These are phyloP conservation scores for Xylariaceae sp. DNA, from an alignment of 2,329 filamentous ascomycete species.

Conservation along the genomic window DNA sequence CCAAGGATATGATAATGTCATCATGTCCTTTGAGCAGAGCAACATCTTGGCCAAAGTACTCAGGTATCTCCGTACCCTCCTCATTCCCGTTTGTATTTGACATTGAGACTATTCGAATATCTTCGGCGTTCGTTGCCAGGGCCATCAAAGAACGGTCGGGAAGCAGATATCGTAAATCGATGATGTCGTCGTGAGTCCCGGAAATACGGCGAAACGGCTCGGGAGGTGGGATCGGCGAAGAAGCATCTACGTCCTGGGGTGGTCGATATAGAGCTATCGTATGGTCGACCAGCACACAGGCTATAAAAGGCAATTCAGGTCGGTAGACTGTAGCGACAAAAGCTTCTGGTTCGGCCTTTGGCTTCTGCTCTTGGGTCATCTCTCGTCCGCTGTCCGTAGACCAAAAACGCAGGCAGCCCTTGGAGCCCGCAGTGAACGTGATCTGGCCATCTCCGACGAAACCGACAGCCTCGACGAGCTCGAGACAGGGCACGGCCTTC, in stretches of 20 bases:
- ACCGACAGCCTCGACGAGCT: conserved; percentile 76
- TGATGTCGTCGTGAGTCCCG: conserved; percentile 95
- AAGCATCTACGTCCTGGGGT: conserved; percentile 31
- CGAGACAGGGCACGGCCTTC: conserved; percentile 74
- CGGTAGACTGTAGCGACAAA: conserved; percentile 68
- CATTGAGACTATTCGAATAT: conserved; percentile 79
- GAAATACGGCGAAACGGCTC: conserved; percentile 71
- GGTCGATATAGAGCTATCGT: conserved; percentile 67
- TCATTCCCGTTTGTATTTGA: conserved; percentile 29
- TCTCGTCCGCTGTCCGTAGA: conserved; percentile 69
- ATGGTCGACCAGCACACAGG: conserved; percentile 84
- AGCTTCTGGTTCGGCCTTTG: conserved; percentile 52
- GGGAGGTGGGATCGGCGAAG: conserved; percentile 30
- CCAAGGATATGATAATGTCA: conserved; percentile 91
- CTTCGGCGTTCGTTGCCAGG: conserved; percentile 90
- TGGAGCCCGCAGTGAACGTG: conserved; percentile 79
- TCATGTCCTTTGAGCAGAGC: conserved; percentile 82
- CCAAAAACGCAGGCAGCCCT: conserved; percentile 79
- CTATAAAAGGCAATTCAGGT: conserved; percentile 57
- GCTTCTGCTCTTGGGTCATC: conserved; percentile 64
- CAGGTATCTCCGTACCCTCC: conserved; percentile 24
- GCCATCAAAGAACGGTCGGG: conserved; percentile 75
- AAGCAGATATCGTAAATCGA: conserved; percentile 83
- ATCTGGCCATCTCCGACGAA: conserved; percentile 66
- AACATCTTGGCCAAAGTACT: conserved; percentile 85